Conservation (phyloP, 129 eudicot genomes). For the Saussurea involucrata region DNA sequence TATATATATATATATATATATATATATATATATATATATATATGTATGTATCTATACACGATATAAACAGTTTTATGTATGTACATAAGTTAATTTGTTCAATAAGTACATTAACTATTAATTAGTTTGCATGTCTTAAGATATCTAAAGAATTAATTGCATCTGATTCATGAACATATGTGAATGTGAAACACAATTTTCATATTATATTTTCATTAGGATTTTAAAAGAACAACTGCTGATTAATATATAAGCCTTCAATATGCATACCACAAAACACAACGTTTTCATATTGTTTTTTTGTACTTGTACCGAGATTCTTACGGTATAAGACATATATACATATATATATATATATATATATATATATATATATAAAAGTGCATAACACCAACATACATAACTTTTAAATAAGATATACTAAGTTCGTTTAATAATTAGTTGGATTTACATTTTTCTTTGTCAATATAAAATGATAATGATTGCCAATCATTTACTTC, state of each 20-base stretch:
- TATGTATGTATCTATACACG: not conserved
- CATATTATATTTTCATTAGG: not conserved
- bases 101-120: not conserved
- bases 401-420: too few species aligned
- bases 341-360: too few species aligned
- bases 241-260: not conserved
- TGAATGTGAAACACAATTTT: not conserved
- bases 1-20: not conserved
- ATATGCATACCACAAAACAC: not conserved
- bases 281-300: not conserved
- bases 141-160: not conserved
- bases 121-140: not conserved
- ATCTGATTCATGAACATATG: not conserved
- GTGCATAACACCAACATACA: not conserved
- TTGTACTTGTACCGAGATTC: not conserved
- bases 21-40: not conserved
- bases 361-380: too few species aligned
- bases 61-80: not conserved
- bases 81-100: not conserved
- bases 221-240: not conserved
- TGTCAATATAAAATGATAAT: not conserved
- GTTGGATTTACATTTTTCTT: not conserved
- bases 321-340: too few species aligned
- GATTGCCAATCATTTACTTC: not conserved
- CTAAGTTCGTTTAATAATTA: too few species aligned